Evolutionary conservation across 108 stramenopile species (phyloP).

Genomic region (Mediolabrus comicus): DNA sequence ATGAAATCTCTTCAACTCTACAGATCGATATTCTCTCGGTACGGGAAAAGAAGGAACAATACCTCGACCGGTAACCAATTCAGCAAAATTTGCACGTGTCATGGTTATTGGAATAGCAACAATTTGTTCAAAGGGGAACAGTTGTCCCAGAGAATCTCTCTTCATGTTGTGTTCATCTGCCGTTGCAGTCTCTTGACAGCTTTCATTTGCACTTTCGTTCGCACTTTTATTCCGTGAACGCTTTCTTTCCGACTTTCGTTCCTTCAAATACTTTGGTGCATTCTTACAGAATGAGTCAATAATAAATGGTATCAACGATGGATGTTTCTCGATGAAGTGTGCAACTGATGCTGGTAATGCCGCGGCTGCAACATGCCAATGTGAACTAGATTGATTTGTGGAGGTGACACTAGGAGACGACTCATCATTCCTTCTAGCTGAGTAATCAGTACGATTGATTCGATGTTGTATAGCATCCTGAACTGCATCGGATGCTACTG

Average conservation of each 20-base stretch:
- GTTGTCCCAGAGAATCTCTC: slow-evolving; percentile 6
- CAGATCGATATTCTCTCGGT: slow-evolving; percentile 36
- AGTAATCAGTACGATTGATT: slow-evolving; percentile 29
- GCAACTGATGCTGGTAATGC: slow-evolving; percentile 38
- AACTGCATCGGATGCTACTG: slow-evolving; percentile 13
- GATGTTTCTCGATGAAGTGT: slow-evolving; percentile 25
- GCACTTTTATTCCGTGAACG: neutral
- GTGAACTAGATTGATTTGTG: neutral
- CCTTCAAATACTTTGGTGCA: slow-evolving; percentile 26
- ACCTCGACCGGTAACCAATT: slow-evolving; percentile 34
- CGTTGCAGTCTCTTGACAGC: neutral
- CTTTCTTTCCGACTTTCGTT: neutral
- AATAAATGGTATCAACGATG: slow-evolving; percentile 26
- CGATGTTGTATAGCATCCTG: slow-evolving; percentile 46
- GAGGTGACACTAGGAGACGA: neutral
- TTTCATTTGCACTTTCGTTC: neutral
- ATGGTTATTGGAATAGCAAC: slow-evolving; percentile 30
- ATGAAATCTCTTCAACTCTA: slow-evolving; percentile 45
- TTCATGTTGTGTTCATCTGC: neutral
- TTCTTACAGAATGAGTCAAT: slow-evolving; percentile 38
- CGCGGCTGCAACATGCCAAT: slow-evolving; percentile 36
- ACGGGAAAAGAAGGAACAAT: slow-evolving; percentile 31
- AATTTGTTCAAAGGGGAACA: slow-evolving; percentile 29
- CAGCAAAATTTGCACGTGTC: slow-evolving; percentile 63
- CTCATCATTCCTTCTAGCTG: neutral